Base-by-base conservation (phyloP, 176 grass and related monocot species). In the Cenchrus americanus region DNA sequence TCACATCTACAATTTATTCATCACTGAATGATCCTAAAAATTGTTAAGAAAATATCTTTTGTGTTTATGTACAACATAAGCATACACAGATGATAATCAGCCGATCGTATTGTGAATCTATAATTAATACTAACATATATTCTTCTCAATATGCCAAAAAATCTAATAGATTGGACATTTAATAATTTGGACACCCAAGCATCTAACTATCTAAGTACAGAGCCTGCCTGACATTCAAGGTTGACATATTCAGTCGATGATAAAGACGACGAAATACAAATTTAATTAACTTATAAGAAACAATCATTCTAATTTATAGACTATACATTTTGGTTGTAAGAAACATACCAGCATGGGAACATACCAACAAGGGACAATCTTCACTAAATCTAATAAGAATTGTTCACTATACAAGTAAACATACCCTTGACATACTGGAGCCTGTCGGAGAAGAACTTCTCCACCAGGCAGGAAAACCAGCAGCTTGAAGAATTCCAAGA, bases 341-440 rank as follows among this genome's bases (percentile, higher is more conserved):
- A 80, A 87, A 87, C 76, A 91, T 84, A 75, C 72, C 48, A 51
- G 58, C 79, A 86, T 78, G 74, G 66, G 41, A 86, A 61, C 86
- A 73, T 22, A 37, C 34, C 34, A 37, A 37, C 34, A 37, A 37
- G 34, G 34, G 34, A 37, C 34, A 37, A 37, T 37, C 34, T 37
- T 37, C 34, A 37, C 34, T 37, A 3, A 37, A 37, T 37, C 34
- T 37, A 37, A 37, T 37, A 37, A 37, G 4, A 37, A 37, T 37
- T 37, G 34, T 37, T 37, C 4, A 37, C 34, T 37, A 37, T 37
- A 37, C 34, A 37, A 37, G 34, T 37, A 37, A 37, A 4, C 34
- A 37, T 37, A 37, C 34, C 34, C 34, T 37, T 37, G 34, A 37
- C 27, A 30, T 30, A 30, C 34, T 37, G 34, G 34, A 37, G 34